Conservation (phyloP, 371 early-diverging fungal genomes). For the Rhizomucor miehei region DNA sequence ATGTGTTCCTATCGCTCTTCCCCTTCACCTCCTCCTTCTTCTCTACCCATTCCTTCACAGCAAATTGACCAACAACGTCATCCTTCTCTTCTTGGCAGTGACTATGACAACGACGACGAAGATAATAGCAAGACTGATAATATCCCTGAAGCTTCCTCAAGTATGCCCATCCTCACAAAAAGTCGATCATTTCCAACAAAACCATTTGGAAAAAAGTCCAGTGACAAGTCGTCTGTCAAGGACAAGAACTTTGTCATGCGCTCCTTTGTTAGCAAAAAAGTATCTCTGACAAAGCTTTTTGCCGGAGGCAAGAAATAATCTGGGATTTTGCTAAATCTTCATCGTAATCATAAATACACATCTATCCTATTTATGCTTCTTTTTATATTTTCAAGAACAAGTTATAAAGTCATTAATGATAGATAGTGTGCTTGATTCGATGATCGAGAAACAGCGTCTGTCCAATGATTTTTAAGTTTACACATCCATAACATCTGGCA, state of each 20-base stretch:
- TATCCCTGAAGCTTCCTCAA: background rate
- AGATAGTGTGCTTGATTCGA: too few relatives aligned
- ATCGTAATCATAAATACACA: too few relatives aligned
- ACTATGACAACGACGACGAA: background rate
- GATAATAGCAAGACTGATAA: too few relatives aligned
- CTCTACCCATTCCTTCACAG: background rate
- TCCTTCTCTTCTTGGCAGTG: background rate
- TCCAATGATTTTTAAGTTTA: too few relatives aligned
- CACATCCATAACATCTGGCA: too few relatives aligned
- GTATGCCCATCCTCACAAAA: conserved; percentile 21
- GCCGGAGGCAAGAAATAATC: conserved; percentile 21
- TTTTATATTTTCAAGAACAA: too few relatives aligned
- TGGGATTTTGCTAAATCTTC: too few relatives aligned
- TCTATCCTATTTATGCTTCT: too few relatives aligned
- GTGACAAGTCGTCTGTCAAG: conserved; percentile 3
- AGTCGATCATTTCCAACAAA: conserved; percentile 39
- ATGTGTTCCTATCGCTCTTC: conserved; percentile 5
- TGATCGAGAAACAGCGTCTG: too few relatives aligned
- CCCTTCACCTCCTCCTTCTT: too few relatives aligned
- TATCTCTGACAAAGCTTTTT: conserved; percentile 39
- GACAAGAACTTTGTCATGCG: conserved; percentile 28
- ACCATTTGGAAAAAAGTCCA: conserved; percentile 1
- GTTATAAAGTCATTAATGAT: too few relatives aligned
- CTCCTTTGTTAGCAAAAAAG: conserved; percentile 40
- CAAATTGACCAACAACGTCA: conserved; percentile 5